Base-by-base conservation (phyloP, 371 early-diverging fungal species). In the Thermomucor indicae-seudaticae region DNA sequence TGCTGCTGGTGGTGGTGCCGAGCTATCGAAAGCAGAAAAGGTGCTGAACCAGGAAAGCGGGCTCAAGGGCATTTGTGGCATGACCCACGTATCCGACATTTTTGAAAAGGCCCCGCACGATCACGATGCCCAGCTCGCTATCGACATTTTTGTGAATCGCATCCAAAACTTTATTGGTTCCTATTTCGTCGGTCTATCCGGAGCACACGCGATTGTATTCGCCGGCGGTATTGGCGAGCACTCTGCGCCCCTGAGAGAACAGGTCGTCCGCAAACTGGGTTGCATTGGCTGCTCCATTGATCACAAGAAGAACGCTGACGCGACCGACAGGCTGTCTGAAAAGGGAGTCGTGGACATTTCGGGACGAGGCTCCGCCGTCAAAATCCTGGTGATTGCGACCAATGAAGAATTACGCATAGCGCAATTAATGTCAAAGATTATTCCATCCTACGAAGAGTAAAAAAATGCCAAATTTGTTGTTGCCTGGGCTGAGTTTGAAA, bases 321-420 rank as follows among this genome's bases (percentile, higher is more conserved):
- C 43, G 19, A 20, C 22, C 12, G 62, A 52, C n/a, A 32, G 30
- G 8, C n/a, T 38, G 1, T 20, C 20, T 14, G 47, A 43, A 2
- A 42, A 34, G 1, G 51, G 49, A 3, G 43, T 27, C 1, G 55
- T 53, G 7, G 65, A 67, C 31, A 57, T 67, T 29, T 48, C 53
- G 10, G 38, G 23, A 6, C n/a, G 23, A 7, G 46, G 39, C 16
- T 35, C 42, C 4, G 11, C 32, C 10, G 39, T 61, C 28, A 47
- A 47, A 35, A 58, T 64, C 20, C 37, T 70, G 10, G 65, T 67
- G 6, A 46, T 70, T n/a, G 58, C 57, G 23, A 66, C 74, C 6
- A 62, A 73, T 29, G 70, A 73, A 47, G 74, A 73, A 43, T 54
- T 59, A 7, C 71, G 67, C 41, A 67, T 73, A 28, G 74, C 70